Evolutionary conservation across 768 basidiomycete species (phyloP).

Genomic region (Mycena haematopus): DNA sequence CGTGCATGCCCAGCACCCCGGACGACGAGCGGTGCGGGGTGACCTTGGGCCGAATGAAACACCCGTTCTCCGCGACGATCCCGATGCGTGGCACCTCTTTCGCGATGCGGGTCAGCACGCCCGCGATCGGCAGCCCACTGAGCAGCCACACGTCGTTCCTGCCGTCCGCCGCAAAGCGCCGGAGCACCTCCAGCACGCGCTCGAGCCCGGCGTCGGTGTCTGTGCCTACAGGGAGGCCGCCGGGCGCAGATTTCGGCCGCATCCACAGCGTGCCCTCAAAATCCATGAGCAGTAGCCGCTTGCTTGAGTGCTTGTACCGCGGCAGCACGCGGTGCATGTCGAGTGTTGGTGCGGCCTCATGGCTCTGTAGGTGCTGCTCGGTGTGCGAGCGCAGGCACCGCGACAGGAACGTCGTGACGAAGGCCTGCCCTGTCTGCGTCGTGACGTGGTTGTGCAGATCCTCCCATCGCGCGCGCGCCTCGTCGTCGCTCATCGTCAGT

Average conservation of each 20-base stretch:
- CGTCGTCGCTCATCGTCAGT: constrained; percentile 77
- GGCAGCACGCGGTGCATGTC: constrained; percentile 61
- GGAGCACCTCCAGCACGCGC: constrained; percentile 56
- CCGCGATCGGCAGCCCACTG: constrained; percentile 72
- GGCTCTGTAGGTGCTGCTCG: constrained; percentile 56
- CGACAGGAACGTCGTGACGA: constrained; percentile 60
- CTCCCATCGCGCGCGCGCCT: constrained; percentile 79
- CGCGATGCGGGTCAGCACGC: constrained; percentile 58
- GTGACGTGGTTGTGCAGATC: constrained; percentile 87
- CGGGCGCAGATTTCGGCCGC: constrained; percentile 53
- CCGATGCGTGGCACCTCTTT: constrained; percentile 70
- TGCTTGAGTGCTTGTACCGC: constrained; percentile 67
- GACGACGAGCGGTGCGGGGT: constrained; percentile 30
- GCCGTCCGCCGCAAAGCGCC: constrained; percentile 63
- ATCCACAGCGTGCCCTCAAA: constrained; percentile 84
- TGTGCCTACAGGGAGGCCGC: constrained; percentile 44
- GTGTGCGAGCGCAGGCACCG: constrained; percentile 51
- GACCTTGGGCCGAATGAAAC: constrained; percentile 71
- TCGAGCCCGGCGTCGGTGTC: constrained; percentile 35
- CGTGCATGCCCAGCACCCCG: constrained; percentile 5
- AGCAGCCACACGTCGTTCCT: constrained; percentile 84
- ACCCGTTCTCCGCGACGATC: constrained; percentile 89
- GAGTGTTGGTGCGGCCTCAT: constrained; percentile 41
- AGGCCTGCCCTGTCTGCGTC: constrained; percentile 86
- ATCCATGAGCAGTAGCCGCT: constrained; percentile 75